Base-by-base conservation (phyloP, 2,329 filamentous ascomycete genomes). In the Alternaria atra region DNA sequence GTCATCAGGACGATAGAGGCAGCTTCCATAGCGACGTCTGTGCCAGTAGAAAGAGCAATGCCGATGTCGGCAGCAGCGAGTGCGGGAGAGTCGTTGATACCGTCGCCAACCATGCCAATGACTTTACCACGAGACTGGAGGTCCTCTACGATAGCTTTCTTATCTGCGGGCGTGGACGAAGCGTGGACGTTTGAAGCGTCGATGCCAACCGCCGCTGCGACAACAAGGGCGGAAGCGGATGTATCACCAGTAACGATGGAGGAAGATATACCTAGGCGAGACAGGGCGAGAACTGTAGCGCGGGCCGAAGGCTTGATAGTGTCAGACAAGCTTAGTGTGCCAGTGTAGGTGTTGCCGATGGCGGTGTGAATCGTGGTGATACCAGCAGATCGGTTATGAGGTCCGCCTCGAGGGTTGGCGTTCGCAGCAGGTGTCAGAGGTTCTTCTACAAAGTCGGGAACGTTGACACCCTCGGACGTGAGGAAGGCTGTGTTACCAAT, bases 81-180 rank as follows among this genome's bases (percentile, higher is more conserved):
- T 0, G 95, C 95, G 0, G 95, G 95, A 0, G 93, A 97, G 82
- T 99, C 95, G 80, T 99, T 99, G 85, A 99, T 97, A 42, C 95
- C 95, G 78, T 99, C 95, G 53, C 95, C 76, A 13, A 98, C 94
- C 95, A 99, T 99, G 68, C 92, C 95, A 27, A 98, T 92, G 51
- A 91, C 84, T 70, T 93, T 87, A 62, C 93, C 93, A 37, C 73
- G 73, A 0, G 84, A 83, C 80, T 97, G 93, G 17, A 98, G 85
- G 55, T 90, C 83, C 51, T 88, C 87, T 70, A 99, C 86, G 68
- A 98, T 96, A 29, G 86, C 84, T 77, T 96, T 94, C 77, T 99
- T 99, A 80, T 97, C 91, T 65, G 93, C 90, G 0, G 95, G 95
- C 4, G 91, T 93, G 48, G 94, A 91, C n/a, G 92, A 91, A 12